Percentiles rank a stretch among this genome's conserved stretches.
Evolutionary conservation across 106 monocot species (phyloP).

Genomic region (Dendrobium huoshanense): DNA sequence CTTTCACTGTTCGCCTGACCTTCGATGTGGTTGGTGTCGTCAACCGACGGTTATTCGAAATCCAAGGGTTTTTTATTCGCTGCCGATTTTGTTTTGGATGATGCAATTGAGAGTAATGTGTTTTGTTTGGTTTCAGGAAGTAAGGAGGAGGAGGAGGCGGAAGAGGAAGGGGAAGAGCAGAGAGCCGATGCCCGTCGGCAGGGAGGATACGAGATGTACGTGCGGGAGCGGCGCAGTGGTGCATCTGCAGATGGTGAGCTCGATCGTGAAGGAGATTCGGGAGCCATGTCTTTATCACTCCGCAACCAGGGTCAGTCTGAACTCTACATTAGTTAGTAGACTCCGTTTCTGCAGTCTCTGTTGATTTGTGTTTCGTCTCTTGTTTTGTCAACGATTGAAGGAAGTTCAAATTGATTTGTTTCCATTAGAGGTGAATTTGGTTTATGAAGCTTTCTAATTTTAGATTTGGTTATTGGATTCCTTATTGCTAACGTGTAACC

Average conservation of each 20-base stretch:
- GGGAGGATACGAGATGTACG: conserved; percentile 66
- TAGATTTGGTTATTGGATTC: background rate
- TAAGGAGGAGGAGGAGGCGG: background rate
- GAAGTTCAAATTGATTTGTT: background rate
- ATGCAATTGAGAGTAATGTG: background rate
- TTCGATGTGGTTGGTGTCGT: conserved; percentile 1
- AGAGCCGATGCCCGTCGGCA: conserved; percentile 40
- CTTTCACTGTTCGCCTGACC: background rate
- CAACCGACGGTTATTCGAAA: background rate
- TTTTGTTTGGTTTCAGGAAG: conserved; percentile 9
- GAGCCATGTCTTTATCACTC: conserved; percentile 72
- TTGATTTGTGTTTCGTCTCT: background rate
- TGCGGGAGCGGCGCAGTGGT: conserved; percentile 45
- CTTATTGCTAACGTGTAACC: background rate
- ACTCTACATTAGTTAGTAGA: background rate
- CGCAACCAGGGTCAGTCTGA: conserved; percentile 40
- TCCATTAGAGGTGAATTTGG: background rate
- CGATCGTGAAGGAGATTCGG: conserved; percentile 63
- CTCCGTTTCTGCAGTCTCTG: background rate
- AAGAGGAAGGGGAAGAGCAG: background rate
- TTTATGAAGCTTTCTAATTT: background rate
- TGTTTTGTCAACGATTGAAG: background rate
- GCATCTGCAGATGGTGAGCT: conserved; percentile 62
- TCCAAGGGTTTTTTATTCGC: background rate
- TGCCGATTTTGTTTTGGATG: background rate